phyloP scores from a whole-genome alignment of 192 early-diverging fungal genomes.

The Pilobolus umbonatus region DNA sequence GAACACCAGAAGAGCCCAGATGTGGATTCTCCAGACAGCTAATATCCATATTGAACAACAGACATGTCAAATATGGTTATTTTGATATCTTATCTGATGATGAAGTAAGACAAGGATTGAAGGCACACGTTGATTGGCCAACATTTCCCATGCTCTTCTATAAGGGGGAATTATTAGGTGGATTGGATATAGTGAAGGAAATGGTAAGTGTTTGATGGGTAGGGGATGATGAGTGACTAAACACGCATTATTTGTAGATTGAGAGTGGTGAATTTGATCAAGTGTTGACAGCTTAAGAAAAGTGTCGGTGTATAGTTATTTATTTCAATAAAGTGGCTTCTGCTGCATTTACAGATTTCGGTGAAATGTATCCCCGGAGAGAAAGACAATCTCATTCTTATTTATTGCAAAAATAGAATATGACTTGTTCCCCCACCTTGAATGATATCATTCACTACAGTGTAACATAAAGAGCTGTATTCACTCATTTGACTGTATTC shows the following conservation, averaged over 20 bases:
- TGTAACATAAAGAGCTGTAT: too few species aligned
- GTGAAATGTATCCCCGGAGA: too few species aligned
- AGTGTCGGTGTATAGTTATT: too few species aligned
- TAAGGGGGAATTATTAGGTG: conserved; percentile 88
- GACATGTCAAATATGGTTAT: conserved; percentile 72
- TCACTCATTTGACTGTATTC: too few species aligned
- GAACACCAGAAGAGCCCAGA: conserved; percentile 83
- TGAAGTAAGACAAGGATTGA: conserved; percentile 85
- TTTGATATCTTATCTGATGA: conserved; percentile 94
- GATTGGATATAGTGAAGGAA: conserved; percentile 93
- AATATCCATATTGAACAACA: conserved; percentile 71
- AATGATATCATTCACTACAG: too few species aligned
- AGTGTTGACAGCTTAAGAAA: conserved; percentile 46
- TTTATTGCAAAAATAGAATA: too few species aligned
- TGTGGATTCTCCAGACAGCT: conserved; percentile 90
- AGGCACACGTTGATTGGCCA: conserved; percentile 90
- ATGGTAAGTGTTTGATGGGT: conserved; percentile 47
- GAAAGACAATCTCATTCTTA: too few species aligned
- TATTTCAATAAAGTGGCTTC: too few species aligned
- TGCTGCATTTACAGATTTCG: too few species aligned
- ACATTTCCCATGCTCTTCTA: conserved; percentile 94
- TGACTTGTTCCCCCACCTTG: too few species aligned
- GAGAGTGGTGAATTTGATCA: conserved; percentile 65
- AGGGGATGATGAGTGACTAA: too few species aligned
- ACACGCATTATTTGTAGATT: conserved; percentile 18